Percentiles rank a stretch among this genome's conserved stretches.
Conservation (phyloP, 306 rosid species). For the Quercus bicolor region DNA sequence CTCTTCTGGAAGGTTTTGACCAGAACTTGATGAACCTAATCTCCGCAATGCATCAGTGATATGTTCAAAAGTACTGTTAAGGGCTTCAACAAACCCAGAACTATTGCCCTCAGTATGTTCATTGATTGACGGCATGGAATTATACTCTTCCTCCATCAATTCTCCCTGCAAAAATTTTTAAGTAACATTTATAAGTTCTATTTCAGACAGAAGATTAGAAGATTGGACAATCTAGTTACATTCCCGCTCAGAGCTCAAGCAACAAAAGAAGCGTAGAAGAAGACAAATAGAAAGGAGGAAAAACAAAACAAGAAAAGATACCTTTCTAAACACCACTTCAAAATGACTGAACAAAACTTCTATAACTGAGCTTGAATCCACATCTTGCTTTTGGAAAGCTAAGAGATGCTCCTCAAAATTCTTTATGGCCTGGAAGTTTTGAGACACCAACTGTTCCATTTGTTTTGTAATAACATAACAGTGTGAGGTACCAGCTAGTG, state of each 20-base stretch:
- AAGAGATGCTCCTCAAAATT: conserved; percentile 46
- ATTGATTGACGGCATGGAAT: conserved; percentile 6
- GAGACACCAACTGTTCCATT: conserved; percentile 53
- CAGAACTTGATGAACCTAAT: conserved; percentile 32
- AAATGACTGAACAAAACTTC: conserved; percentile 53
- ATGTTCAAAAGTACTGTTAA: conserved; percentile 41
- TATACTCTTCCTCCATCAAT: conserved; percentile 54
- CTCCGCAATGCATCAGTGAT: conserved; percentile 42
- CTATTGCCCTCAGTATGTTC: background rate
- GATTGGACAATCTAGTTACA: background rate
- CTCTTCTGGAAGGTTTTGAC: conserved; percentile 32
- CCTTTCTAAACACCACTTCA: conserved; percentile 59
- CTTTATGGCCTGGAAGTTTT: conserved; percentile 52
- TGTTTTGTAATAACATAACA: conserved; percentile 47
- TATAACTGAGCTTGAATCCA: conserved; percentile 46
- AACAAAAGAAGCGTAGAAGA: background rate
- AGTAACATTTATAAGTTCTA: conserved; percentile 1
- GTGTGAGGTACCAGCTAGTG: conserved; percentile 27
- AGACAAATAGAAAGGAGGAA: background rate
- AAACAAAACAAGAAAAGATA: conserved; percentile 1
- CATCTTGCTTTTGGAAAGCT: conserved; percentile 24
- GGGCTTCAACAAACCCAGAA: conserved; percentile 39
- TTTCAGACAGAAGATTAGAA: conserved; percentile 1
- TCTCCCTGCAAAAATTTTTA: conserved; percentile 42
- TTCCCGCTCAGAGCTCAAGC: background rate